phyloP scores from a whole-genome alignment of 208 protist genomes.

The Herpetomonas tarakana region DNA sequence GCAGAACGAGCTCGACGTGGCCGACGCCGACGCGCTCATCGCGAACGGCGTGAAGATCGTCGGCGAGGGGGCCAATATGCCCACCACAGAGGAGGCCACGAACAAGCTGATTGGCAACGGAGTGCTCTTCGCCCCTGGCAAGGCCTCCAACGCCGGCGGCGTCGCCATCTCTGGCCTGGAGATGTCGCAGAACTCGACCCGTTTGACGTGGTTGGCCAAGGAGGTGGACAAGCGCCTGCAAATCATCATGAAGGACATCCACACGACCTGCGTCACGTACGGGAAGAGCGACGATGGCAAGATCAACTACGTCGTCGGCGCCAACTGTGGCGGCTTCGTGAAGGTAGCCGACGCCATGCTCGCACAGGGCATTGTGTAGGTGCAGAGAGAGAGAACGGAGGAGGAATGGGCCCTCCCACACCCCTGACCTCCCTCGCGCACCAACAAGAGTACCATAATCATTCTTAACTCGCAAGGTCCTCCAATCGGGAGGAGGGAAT shows the following conservation, averaged over 20 bases:
- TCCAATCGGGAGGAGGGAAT: no score
- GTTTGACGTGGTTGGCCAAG: conserved; percentile 76
- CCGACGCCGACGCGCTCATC: conserved; percentile 73
- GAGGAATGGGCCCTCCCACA: background rate
- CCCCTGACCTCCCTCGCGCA: no score
- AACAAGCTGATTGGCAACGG: conserved; percentile 42
- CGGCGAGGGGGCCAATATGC: conserved; percentile 94
- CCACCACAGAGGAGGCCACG: conserved; percentile 80
- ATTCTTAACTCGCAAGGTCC: no score
- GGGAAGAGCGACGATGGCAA: conserved; percentile 42
- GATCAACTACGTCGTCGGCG: conserved; percentile 76
- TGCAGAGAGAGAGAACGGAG: no score
- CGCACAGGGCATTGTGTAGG: conserved; percentile 54
- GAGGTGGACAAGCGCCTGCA: conserved; percentile 86
- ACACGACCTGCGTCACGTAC: conserved; percentile 54
- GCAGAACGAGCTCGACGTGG: conserved; percentile 91
- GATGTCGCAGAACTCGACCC: conserved; percentile 92
- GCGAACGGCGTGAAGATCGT: conserved; percentile 79
- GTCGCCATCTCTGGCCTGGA: conserved; percentile 92
- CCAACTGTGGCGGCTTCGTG: conserved; percentile 92
- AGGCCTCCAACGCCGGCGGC: conserved; percentile 94
- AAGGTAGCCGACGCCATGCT: conserved; percentile 81
- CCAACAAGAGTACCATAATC: no score
- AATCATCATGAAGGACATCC: conserved; percentile 90
- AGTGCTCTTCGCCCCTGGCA: conserved; percentile 87